Evolutionary conservation across 345 rosid species (phyloP).

Genomic region (Populus ilicifolia): DNA sequence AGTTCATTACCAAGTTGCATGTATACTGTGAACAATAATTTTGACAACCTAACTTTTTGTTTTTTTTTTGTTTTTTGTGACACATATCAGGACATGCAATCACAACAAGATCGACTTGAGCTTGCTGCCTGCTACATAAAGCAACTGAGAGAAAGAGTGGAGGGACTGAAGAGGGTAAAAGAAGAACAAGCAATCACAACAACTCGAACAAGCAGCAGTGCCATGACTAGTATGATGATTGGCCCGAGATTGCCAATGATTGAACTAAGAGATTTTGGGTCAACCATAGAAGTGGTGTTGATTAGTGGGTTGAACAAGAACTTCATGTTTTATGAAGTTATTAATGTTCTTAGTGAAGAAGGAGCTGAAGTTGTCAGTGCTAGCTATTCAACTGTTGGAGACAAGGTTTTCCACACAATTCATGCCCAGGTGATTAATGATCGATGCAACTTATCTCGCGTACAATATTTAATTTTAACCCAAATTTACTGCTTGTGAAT

Average conservation of each 20-base stretch:
- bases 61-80: too few species aligned
- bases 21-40: too few species aligned
- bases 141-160: slow-evolving; percentile 34
- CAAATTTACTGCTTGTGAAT: neutral
- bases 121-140: slow-evolving; percentile 46
- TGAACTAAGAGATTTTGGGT: slow-evolving; percentile 38
- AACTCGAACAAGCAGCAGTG: neutral
- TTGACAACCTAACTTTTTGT: neutral
- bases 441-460: neutral
- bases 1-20: neutral
- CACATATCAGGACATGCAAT: slow-evolving; percentile 26
- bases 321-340: slow-evolving; percentile 37
- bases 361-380: slow-evolving; percentile 55
- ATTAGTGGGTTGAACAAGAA: slow-evolving; percentile 36
- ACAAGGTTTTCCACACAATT: slow-evolving; percentile 44
- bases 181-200: slow-evolving; percentile 33
- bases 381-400: slow-evolving; percentile 35
- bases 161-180: slow-evolving; percentile 34
- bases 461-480: neutral
- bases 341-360: slow-evolving; percentile 46
- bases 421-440: slow-evolving; percentile 48
- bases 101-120: slow-evolving; percentile 44
- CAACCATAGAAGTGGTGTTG: slow-evolving; percentile 39
- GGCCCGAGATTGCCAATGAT: slow-evolving; percentile 29
- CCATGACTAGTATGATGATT: neutral